Conservation (phyloP, 2,329 filamentous ascomycete species). For the Fusarium sp. region DNA sequence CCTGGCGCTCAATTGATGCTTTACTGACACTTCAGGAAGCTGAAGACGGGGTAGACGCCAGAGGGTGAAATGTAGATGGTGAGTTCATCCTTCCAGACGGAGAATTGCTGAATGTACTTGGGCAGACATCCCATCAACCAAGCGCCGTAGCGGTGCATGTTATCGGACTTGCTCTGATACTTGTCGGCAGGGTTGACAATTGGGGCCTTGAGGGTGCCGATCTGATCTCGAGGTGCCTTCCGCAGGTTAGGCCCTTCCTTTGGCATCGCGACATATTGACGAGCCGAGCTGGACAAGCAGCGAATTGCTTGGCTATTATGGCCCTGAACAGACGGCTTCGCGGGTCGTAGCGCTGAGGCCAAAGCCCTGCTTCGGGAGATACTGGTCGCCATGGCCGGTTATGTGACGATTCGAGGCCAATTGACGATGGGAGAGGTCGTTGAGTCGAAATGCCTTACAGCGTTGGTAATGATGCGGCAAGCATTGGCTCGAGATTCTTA, state of each 20-base stretch:
- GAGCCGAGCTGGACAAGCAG: constrained; percentile 61
- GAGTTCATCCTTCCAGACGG: constrained; percentile 99
- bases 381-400: constrained; percentile 67
- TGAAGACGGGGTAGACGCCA: constrained; percentile 89
- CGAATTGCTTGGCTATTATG: constrained; percentile 55
- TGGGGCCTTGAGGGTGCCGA: constrained; percentile 75
- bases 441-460: constrained; percentile 41
- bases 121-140: constrained; percentile 97
- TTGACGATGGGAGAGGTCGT: constrained; percentile 50
- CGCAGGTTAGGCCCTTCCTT: constrained; percentile 74
- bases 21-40: constrained; percentile 81
- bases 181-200: constrained; percentile 94
- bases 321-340: constrained; percentile 54
- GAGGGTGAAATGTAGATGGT: constrained; percentile 90
- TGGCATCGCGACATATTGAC: constrained; percentile 63
- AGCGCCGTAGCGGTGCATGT: constrained; percentile 92
- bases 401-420: constrained; percentile 53
- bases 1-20: constrained; percentile 1
- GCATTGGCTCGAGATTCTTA: constrained; percentile 42
- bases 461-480: constrained; percentile 47
- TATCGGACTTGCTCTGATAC: constrained; percentile 85
- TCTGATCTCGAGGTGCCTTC: constrained; percentile 65
- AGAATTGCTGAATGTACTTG: constrained; percentile 99
- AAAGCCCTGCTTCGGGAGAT: constrained; percentile 65
- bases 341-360: constrained; percentile 64